Evolutionary conservation across 768 basidiomycete species (phyloP).

Genomic region (Leccinum rimulosum): DNA sequence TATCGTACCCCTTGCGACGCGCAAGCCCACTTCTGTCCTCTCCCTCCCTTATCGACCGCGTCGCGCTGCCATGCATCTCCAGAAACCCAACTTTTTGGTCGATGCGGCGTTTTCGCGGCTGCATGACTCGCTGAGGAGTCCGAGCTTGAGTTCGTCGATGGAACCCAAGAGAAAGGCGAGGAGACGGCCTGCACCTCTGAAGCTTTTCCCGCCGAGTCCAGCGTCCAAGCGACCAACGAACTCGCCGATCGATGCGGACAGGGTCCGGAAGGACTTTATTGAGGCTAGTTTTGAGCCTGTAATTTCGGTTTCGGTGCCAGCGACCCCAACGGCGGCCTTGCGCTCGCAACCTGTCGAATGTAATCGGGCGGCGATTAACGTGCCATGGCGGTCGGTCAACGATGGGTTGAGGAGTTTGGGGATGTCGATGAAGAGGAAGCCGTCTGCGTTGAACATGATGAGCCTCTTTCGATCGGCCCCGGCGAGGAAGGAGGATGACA

Average conservation of each 20-base stretch:
- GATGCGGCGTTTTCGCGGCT: slow-evolving; percentile 29
- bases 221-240: slow-evolving; percentile 33
- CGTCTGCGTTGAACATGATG: slow-evolving; percentile 28
- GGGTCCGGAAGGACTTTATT: slow-evolving; percentile 41
- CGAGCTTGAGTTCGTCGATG: slow-evolving; percentile 10
- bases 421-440: slow-evolving; percentile 19
- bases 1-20: slow-evolving; percentile 22
- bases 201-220: slow-evolving; percentile 34
- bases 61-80: slow-evolving; percentile 36
- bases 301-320: neutral
- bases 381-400: slow-evolving; percentile 5
- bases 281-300: slow-evolving; percentile 39
- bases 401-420: slow-evolving; percentile 8
- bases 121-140: slow-evolving; percentile 13
- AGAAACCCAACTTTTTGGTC: slow-evolving; percentile 35
- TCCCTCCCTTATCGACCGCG: slow-evolving; percentile 35
- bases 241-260: slow-evolving; percentile 35
- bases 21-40: slow-evolving; percentile 38
- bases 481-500: slow-evolving; percentile 17
- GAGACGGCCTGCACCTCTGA: slow-evolving; percentile 43
- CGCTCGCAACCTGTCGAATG: neutral
- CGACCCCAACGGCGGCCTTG: neutral
- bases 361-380: slow-evolving; percentile 6
- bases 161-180: slow-evolving; percentile 32
- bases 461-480: slow-evolving; percentile 29